Evolutionary conservation across 2,329 filamentous ascomycete genomes (phyloP).

Genomic region (Penicillium expansum): DNA sequence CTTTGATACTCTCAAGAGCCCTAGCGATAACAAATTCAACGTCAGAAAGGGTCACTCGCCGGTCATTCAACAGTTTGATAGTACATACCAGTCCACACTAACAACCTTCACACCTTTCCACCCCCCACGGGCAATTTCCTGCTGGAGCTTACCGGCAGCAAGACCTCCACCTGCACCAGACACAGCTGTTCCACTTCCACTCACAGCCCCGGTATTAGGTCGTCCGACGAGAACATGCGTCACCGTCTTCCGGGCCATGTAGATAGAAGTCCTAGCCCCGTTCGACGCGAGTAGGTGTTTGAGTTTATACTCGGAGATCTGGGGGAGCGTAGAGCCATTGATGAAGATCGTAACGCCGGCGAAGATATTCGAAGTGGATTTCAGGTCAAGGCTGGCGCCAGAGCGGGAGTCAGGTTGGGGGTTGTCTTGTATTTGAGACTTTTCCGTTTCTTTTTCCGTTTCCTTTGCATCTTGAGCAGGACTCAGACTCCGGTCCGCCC

Average conservation of each 20-base stretch:
- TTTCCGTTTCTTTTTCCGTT: neutral
- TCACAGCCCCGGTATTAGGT: slow-evolving; percentile 44
- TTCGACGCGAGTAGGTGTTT: slow-evolving; percentile 73
- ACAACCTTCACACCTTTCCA: slow-evolving; percentile 76
- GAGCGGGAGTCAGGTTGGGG: neutral
- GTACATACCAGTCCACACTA: slow-evolving; percentile 69
- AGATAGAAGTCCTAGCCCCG: slow-evolving; percentile 68
- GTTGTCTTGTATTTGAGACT: neutral
- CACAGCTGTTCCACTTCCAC: neutral
- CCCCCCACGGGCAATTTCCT: slow-evolving; percentile 66
- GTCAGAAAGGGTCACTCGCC: slow-evolving; percentile 19
- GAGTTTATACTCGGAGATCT: slow-evolving; percentile 80
- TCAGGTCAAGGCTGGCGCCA: slow-evolving; percentile 1
- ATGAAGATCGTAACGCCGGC: slow-evolving; percentile 72
- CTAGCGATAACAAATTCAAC: slow-evolving; percentile 40
- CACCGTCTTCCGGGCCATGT: slow-evolving; percentile 69
- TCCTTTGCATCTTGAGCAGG: neutral
- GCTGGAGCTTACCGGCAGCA: slow-evolving; percentile 74
- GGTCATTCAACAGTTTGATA: slow-evolving; percentile 9
- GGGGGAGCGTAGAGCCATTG: slow-evolving; percentile 80
- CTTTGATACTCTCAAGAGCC: slow-evolving; percentile 80
- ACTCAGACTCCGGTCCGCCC: neutral
- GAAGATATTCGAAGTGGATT: slow-evolving; percentile 57
- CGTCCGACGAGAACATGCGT: slow-evolving; percentile 82
- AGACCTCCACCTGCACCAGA: slow-evolving; percentile 69